phyloP scores from a whole-genome alignment of 148 eudicot species.

The Rhododendron williamsianum region DNA sequence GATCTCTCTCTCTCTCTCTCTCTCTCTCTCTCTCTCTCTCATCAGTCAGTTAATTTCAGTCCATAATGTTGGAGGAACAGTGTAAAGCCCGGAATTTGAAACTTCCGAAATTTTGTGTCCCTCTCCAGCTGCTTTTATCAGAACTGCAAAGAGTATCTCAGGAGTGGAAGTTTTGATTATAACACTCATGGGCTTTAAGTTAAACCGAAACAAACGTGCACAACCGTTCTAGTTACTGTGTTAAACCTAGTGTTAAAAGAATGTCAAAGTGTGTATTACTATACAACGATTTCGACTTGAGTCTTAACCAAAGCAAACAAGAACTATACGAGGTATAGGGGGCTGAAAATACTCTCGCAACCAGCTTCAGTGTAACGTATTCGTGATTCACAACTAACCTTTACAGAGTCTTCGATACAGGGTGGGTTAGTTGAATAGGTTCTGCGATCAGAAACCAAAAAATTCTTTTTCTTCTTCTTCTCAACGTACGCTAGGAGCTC shows the following conservation, averaged over 20 bases:
- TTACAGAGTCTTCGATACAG: neutral
- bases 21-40: no score
- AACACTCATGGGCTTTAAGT: no score
- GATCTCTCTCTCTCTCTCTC: no score
- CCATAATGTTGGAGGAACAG: neutral
- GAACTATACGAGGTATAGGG: neutral
- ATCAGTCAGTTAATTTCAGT: neutral
- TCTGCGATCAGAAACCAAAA: conserved; percentile 29
- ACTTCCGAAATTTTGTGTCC: neutral
- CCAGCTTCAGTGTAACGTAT: conserved; percentile 4
- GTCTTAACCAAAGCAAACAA: neutral
- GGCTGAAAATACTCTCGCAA: conserved; percentile 24
- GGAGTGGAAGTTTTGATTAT: neutral
- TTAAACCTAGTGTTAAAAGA: neutral
- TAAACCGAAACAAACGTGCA: neutral
- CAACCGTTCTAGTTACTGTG: neutral
- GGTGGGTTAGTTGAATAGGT: neutral
- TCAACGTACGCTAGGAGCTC: conserved; percentile 68
- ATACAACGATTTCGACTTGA: neutral
- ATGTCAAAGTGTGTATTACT: neutral
- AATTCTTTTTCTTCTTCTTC: conserved; percentile 88
- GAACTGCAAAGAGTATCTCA: neutral
- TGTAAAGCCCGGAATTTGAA: neutral
- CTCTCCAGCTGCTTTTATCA: neutral
- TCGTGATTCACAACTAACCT: neutral